Base-by-base conservation (phyloP, 176 grass and related monocot genomes). In the Tillandsia fasciculata region DNA sequence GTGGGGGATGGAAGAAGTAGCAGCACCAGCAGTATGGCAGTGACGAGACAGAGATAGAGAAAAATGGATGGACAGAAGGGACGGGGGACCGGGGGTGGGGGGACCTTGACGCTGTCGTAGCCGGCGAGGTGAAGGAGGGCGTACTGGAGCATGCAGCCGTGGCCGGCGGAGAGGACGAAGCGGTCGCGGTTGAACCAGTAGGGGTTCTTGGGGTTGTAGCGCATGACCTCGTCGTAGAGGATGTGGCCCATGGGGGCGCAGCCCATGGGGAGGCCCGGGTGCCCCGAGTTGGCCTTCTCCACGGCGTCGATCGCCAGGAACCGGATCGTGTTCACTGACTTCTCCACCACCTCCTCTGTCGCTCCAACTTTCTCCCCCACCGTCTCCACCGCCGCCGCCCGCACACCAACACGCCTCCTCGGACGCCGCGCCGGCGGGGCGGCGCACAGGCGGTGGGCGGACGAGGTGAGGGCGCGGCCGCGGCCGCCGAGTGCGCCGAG, bases 161-260 rank as follows among this genome's bases (percentile, higher is more conserved):
- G 95, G 9, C 95, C 95, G 53, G 95, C 95, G 24, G 95, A 99
- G 75, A 99, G 95, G 2, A 99, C 74, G 70, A 99, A 99, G 59
- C 95, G 95, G 66, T 99, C 95, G 13, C 95, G 90, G 82, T 99
- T 94, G 84, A 99, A 99, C 78, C 82, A 99, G 82, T 93, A 99
- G 2, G 95, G 95, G 80, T 99, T 99, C 84, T 99, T 94, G 53
- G 95, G 95, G 72, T 99, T 99, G 77, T 93, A 99, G 48, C 87
- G 74, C 95, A 99, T 99, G 63, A 90, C 82, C 95, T 99, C 95
- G 48, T 99, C 95, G 66, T 88, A 99, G 15, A 99, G 74, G 79
- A 99, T 88, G 72, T 99, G 95, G 0, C 95, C 95, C 84, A 99
- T 88, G 51, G 95, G 95, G 10, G 95, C 95, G 49, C 95, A 99